Percentiles rank a stretch among this genome's conserved stretches.
phyloP scores from a whole-genome alignment of 1,139 yeast genomes.

The Taphrina wiesneri region DNA sequence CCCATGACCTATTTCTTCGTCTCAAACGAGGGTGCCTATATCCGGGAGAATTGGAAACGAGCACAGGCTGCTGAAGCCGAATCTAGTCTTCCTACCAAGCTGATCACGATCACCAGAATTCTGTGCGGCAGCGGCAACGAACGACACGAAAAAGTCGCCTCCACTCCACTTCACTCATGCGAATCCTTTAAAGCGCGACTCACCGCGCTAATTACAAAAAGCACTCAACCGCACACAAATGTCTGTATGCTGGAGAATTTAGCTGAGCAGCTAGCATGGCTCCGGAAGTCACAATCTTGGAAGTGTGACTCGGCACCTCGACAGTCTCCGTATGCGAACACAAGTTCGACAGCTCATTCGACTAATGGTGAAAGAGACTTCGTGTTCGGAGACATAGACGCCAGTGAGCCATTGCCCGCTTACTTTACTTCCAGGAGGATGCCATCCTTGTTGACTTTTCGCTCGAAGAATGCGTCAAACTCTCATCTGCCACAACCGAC shows the following conservation, averaged over 20 bases:
- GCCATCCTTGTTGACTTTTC: constrained; percentile 19
- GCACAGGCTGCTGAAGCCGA: too few relatives aligned
- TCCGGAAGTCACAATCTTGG: constrained; percentile 1
- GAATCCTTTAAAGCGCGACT: constrained; percentile 1
- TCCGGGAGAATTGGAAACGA: too few relatives aligned
- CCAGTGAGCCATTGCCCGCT: constrained; percentile 6
- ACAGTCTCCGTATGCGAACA: not conserved
- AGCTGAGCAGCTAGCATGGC: constrained; percentile 23
- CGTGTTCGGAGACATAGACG: not conserved
- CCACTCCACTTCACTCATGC: constrained; percentile 1
- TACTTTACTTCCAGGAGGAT: not conserved
- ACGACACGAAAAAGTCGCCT: constrained; percentile 25
- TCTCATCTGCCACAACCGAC: not conserved
- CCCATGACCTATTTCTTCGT: too few relatives aligned
- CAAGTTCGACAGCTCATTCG: not conserved
- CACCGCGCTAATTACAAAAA: not conserved
- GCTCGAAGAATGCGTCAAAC: not conserved
- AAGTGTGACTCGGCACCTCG: constrained; percentile 3
- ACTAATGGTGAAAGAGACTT: not conserved
- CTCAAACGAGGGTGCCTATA: too few relatives aligned
- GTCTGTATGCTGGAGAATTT: constrained; percentile 24
- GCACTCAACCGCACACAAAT: not conserved
- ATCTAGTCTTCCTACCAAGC: not conserved
- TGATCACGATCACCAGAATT: not conserved
- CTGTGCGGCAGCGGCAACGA: not conserved